Conservation (phyloP, 495 filamentous ascomycete species). For the Tuber magnatum region DNA sequence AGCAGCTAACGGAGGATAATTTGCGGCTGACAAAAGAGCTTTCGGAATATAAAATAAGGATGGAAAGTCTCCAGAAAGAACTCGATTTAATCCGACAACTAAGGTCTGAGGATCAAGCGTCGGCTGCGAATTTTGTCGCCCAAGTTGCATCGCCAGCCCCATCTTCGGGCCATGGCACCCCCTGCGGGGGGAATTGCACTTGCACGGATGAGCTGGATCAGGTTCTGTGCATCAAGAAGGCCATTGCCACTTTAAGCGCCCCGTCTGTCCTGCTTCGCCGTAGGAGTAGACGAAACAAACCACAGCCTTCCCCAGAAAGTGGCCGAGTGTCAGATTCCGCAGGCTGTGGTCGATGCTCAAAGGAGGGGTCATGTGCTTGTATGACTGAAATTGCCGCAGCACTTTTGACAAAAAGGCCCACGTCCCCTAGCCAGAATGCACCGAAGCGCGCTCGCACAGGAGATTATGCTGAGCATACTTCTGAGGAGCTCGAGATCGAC, state of each 20-base stretch:
- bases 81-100: slow-evolving; percentile 27
- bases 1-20: slow-evolving; percentile 43
- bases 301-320: slow-evolving; percentile 18
- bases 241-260: slow-evolving; percentile 6
- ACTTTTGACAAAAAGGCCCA: slow-evolving; percentile 20
- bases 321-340: slow-evolving; percentile 37
- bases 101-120: slow-evolving; percentile 44
- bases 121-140: slow-evolving; percentile 38
- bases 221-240: slow-evolving; percentile 20
- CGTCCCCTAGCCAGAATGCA: slow-evolving; percentile 23
- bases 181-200: slow-evolving; percentile 19
- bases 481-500: slow-evolving; percentile 41
- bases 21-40: slow-evolving; percentile 33
- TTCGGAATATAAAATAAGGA: slow-evolving; percentile 21
- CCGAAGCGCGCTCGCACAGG: slow-evolving; percentile 36
- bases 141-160: slow-evolving; percentile 38
- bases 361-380: slow-evolving; percentile 50
- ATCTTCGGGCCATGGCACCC: slow-evolving; percentile 27
- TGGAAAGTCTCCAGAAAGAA: slow-evolving; percentile 37
- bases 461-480: slow-evolving; percentile 14
- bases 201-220: slow-evolving; percentile 33
- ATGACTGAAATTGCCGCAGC: slow-evolving; percentile 47
- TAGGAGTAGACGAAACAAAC: slow-evolving; percentile 41
- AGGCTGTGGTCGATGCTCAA: slow-evolving; percentile 50
- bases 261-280: slow-evolving; percentile 46